Base-by-base conservation (phyloP, 2,329 filamentous ascomycete species). In the Tympanopsis confertula region DNA sequence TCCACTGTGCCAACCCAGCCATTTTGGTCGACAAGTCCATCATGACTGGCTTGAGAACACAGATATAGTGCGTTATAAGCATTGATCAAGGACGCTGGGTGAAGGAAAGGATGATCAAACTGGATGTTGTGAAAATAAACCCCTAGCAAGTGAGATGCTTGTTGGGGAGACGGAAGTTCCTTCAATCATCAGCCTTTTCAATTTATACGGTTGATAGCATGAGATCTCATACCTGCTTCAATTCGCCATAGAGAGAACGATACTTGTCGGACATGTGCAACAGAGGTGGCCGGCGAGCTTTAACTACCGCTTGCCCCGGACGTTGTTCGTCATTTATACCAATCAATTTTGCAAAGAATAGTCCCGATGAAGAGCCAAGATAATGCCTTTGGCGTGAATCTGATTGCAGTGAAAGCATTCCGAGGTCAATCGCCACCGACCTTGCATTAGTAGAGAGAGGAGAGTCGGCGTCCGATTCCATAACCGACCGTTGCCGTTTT, bases 351-450 rank as follows among this genome's bases (percentile, higher is more conserved):
- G 55, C 51, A 39, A 61, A 59, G 0, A 61, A 42, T 1, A 55
- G 46, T 0, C 57, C 58, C 2, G 57, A 59, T 2, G 55, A 59
- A 1, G 58, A 58, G 3, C 57, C 57, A 3, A 59, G 47, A 37
- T 60, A 60, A 33, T 59, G 56, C 28, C 49, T 50, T 20, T 59
- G 57, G n/a, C 49, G 46, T 1, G 54, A 54, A 37, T 62, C 57
- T 0, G 57, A 56, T 35, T 59, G 56, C 10, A 61, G 47, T 2
- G 57, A 57, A 5, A 61, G 44, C 46, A 59, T 53, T 0, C 57
- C 57, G 1, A 61, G 41, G 19, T 58, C 53, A 15, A 56, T 47
- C 1, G 57, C 53, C 13, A 59, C 52, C 0, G 56, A 50, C 1
- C 49, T 47, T 13, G 49, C 50, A 36, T 51, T 45, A 5, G 39